Evolutionary conservation across 2,329 filamentous ascomycete genomes (phyloP).

Genomic region (Aspergillus alliaceus): DNA sequence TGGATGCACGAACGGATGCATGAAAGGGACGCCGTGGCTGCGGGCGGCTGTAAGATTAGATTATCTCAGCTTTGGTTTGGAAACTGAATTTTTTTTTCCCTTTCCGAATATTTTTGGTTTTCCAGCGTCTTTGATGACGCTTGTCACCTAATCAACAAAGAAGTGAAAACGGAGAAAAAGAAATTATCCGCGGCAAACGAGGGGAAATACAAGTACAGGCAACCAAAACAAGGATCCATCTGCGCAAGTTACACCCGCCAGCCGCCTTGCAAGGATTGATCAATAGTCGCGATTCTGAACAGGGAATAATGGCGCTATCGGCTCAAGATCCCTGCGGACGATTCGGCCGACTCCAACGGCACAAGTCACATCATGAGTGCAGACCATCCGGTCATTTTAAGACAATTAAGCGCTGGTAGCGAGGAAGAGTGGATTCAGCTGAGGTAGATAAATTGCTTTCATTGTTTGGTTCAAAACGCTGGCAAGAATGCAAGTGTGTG

Average conservation of each 20-base stretch:
- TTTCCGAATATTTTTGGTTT: neutral
- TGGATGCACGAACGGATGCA: neutral
- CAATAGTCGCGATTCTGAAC: conserved; percentile 1
- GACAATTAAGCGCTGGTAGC: neutral
- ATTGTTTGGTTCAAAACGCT: conserved; percentile 9
- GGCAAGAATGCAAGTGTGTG: conserved; percentile 23
- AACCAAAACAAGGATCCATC: neutral
- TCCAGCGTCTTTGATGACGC: neutral
- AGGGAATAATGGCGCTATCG: conserved; percentile 5
- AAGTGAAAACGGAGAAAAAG: neutral
- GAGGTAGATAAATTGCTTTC: neutral
- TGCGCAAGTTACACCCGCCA: neutral
- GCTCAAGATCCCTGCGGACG: neutral
- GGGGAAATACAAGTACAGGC: neutral
- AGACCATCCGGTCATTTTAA: conserved; percentile 8
- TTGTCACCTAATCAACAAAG: neutral
- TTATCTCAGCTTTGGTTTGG: neutral
- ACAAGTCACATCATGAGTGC: conserved; percentile 4
- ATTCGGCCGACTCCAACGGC: neutral
- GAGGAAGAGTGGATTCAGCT: neutral
- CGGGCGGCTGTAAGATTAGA: neutral
- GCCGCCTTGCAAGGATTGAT: conserved; percentile 1
- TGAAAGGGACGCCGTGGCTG: neutral
- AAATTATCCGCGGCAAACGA: neutral
- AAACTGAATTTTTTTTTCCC: neutral